Base-by-base conservation (phyloP, 495 filamentous ascomycete genomes). In the Penicillium goetzii region DNA sequence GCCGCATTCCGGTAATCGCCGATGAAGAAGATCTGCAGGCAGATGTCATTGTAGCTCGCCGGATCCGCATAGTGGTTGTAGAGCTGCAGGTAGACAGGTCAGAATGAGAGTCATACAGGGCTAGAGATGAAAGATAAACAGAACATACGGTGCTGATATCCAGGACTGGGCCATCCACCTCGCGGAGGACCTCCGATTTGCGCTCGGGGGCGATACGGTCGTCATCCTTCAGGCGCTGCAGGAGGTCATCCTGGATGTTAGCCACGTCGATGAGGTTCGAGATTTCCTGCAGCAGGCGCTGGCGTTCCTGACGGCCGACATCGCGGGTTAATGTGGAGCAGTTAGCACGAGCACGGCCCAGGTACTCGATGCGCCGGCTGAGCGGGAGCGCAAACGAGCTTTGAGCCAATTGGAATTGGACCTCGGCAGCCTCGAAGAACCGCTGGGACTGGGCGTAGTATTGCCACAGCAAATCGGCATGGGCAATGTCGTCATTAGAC, bases 391-490 rank as follows among this genome's bases (percentile, higher is more conserved):
- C 67, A 64, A 97, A 95, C 9, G 86, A 85, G 54, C 91, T 94
- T 65, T 90, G 87, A 0, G 92, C 95, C 23, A 99, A 85, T 26
- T 90, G 81, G 55, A 89, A 83, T 71, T 98, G 92, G 0, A 97
- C 94, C 50, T 86, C 80, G 3, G 95, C 96, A 2, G 96, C 94
- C 33, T 92, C 86, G 71, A 90, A 91, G 77, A 88, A 97, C 61
- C 87, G 83, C 59, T 89, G 83, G 33, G 90, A 86, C 65, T 92
- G 89, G 9, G 89, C 88, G 72, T 94, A 91, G 78, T 93, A 98
- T 51, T 86, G 84, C 88, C 93, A 99, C 2, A 98, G 84, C n/a
- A 99, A 84, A 69, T 98, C 92, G 2, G 93, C 93, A 63, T 95
- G 89, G 23, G 83, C 80, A 17, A 91, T 79, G 58, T 90, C 86